Evolutionary conservation across 352 stramenopile species (phyloP).

Genomic region (Globisporangium viniferum): DNA sequence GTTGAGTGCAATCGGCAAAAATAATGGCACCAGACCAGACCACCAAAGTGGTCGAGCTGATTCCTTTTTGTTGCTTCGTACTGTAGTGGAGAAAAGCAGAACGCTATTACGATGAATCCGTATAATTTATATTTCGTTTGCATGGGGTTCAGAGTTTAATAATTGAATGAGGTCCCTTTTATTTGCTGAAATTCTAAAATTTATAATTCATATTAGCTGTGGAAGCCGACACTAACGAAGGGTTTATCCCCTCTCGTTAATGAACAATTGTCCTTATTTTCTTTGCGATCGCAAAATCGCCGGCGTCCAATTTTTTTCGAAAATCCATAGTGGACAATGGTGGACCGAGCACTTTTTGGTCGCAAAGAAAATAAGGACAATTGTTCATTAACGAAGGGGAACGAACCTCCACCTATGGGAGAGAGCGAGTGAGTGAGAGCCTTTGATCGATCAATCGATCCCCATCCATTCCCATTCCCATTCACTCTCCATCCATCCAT

Average conservation of each 20-base stretch:
- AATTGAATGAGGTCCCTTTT: neutral
- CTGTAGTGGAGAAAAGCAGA: neutral
- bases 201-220: neutral
- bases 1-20: constrained; percentile 1
- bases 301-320: too few species aligned
- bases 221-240: too few species aligned
- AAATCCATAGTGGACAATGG: too few species aligned
- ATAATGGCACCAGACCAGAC: constrained; percentile 1
- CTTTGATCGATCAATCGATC: constrained; percentile 1
- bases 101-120: neutral
- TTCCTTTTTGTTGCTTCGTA: neutral
- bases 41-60: neutral
- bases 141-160: neutral
- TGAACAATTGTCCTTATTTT: too few species aligned
- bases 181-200: neutral
- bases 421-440: constrained; percentile 1
- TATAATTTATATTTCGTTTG: neutral
- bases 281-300: too few species aligned
- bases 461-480: constrained; percentile 1
- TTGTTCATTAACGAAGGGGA: too few species aligned
- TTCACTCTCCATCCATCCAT: neutral
- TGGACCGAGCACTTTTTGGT: too few species aligned
- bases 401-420: neutral
- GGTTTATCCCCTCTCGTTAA: too few species aligned
- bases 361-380: too few species aligned